Base-by-base conservation (phyloP, 1,139 yeast genomes). In the Saccharomyces hybrid region DNA sequence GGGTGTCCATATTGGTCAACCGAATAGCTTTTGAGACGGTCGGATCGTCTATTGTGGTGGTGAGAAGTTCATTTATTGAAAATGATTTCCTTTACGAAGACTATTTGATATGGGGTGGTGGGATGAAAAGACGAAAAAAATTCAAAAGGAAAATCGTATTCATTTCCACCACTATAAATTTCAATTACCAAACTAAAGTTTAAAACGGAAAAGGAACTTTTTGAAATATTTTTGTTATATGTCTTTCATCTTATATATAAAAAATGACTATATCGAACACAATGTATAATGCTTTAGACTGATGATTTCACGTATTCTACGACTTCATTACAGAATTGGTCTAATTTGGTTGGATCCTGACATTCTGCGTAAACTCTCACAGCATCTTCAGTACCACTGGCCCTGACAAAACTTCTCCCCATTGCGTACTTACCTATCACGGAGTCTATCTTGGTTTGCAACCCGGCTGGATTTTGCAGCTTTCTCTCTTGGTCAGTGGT, bases 371-470 rank as follows among this genome's bases (percentile, higher is more conserved):
- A 93, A 8, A 93, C 88, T 64, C 99, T 81, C 2, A 93, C 98
- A 0, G 96, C 98, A 71, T 95, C 95, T 70, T 93, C 99, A 1
- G 99, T 93, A 16, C 99, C 99, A 58, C 96, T 87, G 8, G 99
- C 98, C 62, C 99, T 82, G 3, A 93, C 98, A 71, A 93, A 93
- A 2, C 96, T 84, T 66, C 99, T 79, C 1, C 95, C 98, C 31
- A 74, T 70, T 0, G 75, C 68, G 63, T 76, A 85, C 64, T 80
- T 73, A 23, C 73, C 67, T 13, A 91, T 93, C 52, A 80, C 68
- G 1, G 65, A 76, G 68, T 93, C 95, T 54, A 93, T 89, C 61
- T 81, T 71, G 1, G 63, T 75, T 72, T 93, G 99, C 58, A 95
- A 70, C 0, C 95, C 96, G 2, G 62, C 73, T 3, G 99, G 99